phyloP scores from a whole-genome alignment of 768 basidiomycete species.

The Boletus tylopilopsis region DNA sequence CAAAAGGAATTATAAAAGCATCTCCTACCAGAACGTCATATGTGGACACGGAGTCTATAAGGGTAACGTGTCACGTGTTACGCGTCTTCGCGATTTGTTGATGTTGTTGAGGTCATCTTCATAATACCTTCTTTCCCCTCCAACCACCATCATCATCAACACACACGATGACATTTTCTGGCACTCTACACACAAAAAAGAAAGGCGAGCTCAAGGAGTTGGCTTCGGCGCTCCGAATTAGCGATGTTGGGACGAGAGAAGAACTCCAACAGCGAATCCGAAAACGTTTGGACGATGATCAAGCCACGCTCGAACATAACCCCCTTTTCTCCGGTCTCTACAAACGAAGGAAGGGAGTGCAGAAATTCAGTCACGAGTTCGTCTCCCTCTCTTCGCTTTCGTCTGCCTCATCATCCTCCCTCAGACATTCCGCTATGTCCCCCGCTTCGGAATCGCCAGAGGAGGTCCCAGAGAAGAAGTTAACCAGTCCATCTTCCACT shows the following conservation, averaged over 20 bases:
- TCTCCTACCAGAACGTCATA: slow-evolving; percentile 33
- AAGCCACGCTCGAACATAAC: slow-evolving; percentile 51
- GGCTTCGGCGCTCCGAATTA: slow-evolving; percentile 49
- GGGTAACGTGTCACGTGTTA: slow-evolving; percentile 19
- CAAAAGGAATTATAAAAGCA: no score
- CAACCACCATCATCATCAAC: slow-evolving; percentile 13
- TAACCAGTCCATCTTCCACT: slow-evolving; percentile 15
- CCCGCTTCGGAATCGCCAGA: slow-evolving; percentile 11
- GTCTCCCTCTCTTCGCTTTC: neutral
- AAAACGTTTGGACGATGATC: slow-evolving; percentile 55
- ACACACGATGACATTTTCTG: slow-evolving; percentile 46
- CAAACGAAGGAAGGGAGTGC: slow-evolving; percentile 35
- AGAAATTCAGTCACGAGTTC: slow-evolving; percentile 10
- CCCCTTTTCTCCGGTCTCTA: slow-evolving; percentile 57
- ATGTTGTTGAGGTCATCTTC: slow-evolving; percentile 24
- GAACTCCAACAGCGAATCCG: slow-evolving; percentile 61
- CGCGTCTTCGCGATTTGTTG: slow-evolving; percentile 28
- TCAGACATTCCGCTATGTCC: slow-evolving; percentile 18
- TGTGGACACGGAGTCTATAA: slow-evolving; percentile 6
- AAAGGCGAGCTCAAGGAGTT: slow-evolving; percentile 65
- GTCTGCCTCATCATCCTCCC: neutral
- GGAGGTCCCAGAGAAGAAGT: slow-evolving; percentile 13
- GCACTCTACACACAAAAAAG: slow-evolving; percentile 60
- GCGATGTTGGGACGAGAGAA: slow-evolving; percentile 58
- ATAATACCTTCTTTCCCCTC: slow-evolving; percentile 6